Conservation (phyloP, 1,139 yeast species). For the Arxiozyma heterogenica region DNA sequence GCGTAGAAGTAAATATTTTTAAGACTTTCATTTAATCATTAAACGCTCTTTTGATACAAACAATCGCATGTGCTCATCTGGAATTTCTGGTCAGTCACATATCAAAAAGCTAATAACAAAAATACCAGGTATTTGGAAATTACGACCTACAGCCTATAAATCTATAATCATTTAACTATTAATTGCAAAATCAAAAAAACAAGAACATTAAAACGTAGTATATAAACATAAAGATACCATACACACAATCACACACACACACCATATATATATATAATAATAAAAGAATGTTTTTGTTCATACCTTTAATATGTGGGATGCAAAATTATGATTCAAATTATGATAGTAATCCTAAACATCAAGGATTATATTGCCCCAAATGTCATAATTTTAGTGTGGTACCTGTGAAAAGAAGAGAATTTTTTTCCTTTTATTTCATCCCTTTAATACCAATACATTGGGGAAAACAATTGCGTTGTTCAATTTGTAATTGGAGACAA, state of each 20-base stretch:
- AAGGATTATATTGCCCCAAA: slow-evolving; percentile 32
- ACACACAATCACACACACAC: too few species aligned
- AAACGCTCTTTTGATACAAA: too few species aligned
- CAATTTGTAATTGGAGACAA: slow-evolving; percentile 40
- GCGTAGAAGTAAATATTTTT: too few species aligned
- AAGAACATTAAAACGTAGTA: neutral
- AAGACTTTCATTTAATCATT: too few species aligned
- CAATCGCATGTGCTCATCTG: too few species aligned
- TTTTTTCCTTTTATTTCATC: slow-evolving; percentile 39
- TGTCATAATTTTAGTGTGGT: slow-evolving; percentile 37
- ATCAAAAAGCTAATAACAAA: too few species aligned
- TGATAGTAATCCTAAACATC: slow-evolving; percentile 8
- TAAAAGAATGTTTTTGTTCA: slow-evolving; percentile 17
- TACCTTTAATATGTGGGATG: slow-evolving; percentile 32
- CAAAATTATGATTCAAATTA: slow-evolving; percentile 13
- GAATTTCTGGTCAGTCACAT: too few species aligned
- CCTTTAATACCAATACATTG: slow-evolving; percentile 41
- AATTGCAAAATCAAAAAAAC: neutral
- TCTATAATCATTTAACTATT: too few species aligned
- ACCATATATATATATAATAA: neutral
- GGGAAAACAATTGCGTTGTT: slow-evolving; percentile 39
- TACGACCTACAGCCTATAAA: too few species aligned
- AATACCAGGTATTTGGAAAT: too few species aligned
- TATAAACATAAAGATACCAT: too few species aligned
- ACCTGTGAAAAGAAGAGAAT: slow-evolving; percentile 38